A percentile compares a stretch with the other conserved stretches of the same genome.
Evolutionary conservation across 2,329 filamentous ascomycete genomes (phyloP).

Genomic region (Sporothrix mexicana): DNA sequence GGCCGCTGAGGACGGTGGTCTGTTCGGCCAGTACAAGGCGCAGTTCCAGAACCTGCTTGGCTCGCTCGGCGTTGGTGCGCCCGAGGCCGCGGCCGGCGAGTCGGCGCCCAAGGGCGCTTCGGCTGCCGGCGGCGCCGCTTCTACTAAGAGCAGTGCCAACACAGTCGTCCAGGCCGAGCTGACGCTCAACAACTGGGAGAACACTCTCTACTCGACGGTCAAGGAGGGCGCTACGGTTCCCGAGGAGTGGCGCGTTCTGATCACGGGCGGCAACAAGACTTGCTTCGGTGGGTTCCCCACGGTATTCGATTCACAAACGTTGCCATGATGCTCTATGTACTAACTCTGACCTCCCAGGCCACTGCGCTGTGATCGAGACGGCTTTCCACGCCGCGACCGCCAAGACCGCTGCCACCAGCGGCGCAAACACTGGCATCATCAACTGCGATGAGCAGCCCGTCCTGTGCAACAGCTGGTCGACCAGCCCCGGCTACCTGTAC

Average conservation of each 20-base stretch:
- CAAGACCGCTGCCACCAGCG: conserved; percentile 66
- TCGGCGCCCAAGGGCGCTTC: conserved; percentile 47
- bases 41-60: conserved; percentile 69
- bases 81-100: conserved; percentile 13
- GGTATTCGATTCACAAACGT: no score
- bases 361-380: conserved; percentile 67
- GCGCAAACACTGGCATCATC: conserved; percentile 71
- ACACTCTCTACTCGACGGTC: conserved; percentile 68
- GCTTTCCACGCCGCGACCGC: conserved; percentile 71
- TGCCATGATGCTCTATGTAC: background rate
- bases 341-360: conserved; percentile 52
- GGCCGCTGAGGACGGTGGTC: conserved; percentile 53
- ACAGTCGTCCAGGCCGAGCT: conserved; percentile 52
- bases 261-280: conserved; percentile 78
- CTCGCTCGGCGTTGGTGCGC: conserved; percentile 55
- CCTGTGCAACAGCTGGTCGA: conserved; percentile 76
- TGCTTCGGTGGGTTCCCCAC: conserved; percentile 64
- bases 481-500: conserved; percentile 68
- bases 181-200: conserved; percentile 73
- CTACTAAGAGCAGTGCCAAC: conserved; percentile 41
- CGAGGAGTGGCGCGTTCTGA: conserved; percentile 77
- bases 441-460: conserved; percentile 77
- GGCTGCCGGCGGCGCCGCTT: conserved; percentile 53
- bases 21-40: conserved; percentile 63
- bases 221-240: conserved; percentile 64